Evolutionary conservation across 352 stramenopile species (phyloP), one percentile per base, ranked within the genome.

Genomic region (Globisporangium carolinianum): DNA sequence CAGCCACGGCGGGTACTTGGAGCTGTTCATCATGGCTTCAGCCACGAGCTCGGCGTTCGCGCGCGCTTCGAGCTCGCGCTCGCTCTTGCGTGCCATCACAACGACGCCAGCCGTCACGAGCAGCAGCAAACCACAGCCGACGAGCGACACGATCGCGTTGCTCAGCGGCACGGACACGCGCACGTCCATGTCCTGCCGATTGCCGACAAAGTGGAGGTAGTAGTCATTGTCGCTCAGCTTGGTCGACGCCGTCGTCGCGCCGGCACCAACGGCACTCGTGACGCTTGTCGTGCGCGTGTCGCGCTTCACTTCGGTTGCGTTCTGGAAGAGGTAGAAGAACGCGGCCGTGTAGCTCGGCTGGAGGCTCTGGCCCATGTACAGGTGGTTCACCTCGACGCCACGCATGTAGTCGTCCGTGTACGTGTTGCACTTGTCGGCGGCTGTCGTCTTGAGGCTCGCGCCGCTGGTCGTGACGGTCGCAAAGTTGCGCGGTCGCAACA

Each of bases 311-410:
- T 24, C 7, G 51, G 73, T 50, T 0, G 49, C 72, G 38, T 71
- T 67, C 38, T 81, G 65, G 55, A 73, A 76, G 12, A 76, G 45
- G 35, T 66, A 76, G 57, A 65, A 76, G 14, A 69, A 61, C 1
- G 67, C 69, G 0, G 67, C 50, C 0, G 67, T 76, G 47, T 79
- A 75, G n/a, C 62, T 55, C 5, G 65, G 51, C 48, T 79, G 72
- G 11, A 79, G 58, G 7, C 59, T 74, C 39, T 60, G 45, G 18
- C 78, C 69, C 17, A 75, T 67, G 56, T 81, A 78, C 38, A 78
- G 7, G 41, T 80, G 67, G 24, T 78, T 78, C 48, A 59, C 65
- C 32, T 73, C 62, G n/a, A 68, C 48, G 24, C 8, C 49, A 1
- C 54, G 57, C 18, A 63, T 39, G 10, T 47, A 59, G 10, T 55